These are phyloP conservation scores for Penicillium italicum DNA, from an alignment of 2,329 filamentous ascomycete genomes.

Conservation along the genomic window DNA sequence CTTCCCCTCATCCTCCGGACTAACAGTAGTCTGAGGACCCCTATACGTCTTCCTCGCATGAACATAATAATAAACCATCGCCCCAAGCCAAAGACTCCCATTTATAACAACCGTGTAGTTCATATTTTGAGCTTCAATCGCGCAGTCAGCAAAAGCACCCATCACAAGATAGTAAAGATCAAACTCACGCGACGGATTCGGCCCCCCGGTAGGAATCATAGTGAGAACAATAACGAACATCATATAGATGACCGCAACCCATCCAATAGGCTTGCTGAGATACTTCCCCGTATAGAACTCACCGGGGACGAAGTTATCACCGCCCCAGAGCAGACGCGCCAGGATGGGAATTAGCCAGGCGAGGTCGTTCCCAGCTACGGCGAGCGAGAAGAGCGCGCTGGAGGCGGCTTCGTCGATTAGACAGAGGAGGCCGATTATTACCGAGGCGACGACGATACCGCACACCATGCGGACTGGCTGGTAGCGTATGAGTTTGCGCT, in stretches of 20 bases:
- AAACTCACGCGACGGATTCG: conserved; percentile 47
- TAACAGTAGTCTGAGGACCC: conserved; percentile 57
- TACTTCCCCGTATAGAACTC: conserved; percentile 55
- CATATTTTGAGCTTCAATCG: conserved; percentile 46
- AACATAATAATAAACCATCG: conserved; percentile 53
- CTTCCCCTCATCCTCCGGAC: conserved; percentile 24
- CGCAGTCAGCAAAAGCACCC: background rate
- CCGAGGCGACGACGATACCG: conserved; percentile 51
- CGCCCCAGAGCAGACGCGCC: conserved; percentile 55
- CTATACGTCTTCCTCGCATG: conserved; percentile 59
- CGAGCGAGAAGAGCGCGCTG: conserved; percentile 51
- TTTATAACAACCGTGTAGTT: conserved; percentile 63
- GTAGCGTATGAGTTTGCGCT: conserved; percentile 47
- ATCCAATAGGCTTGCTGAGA: conserved; percentile 52
- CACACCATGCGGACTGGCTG: conserved; percentile 58
- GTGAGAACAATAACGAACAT: conserved; percentile 53
- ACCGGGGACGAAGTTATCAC: conserved; percentile 55
- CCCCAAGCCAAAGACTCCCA: conserved; percentile 54
- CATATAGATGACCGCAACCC: conserved; percentile 53
- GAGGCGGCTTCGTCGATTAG: conserved; percentile 56
- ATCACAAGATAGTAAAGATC: background rate
- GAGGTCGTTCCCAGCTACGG: conserved; percentile 57
- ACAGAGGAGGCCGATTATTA: conserved; percentile 55
- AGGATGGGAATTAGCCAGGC: conserved; percentile 58
- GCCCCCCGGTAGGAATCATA: conserved; percentile 59